Percentiles rank a stretch among this genome's conserved stretches.
phyloP scores from a whole-genome alignment of 257 asterid species.

The Fraxinus anomala region DNA sequence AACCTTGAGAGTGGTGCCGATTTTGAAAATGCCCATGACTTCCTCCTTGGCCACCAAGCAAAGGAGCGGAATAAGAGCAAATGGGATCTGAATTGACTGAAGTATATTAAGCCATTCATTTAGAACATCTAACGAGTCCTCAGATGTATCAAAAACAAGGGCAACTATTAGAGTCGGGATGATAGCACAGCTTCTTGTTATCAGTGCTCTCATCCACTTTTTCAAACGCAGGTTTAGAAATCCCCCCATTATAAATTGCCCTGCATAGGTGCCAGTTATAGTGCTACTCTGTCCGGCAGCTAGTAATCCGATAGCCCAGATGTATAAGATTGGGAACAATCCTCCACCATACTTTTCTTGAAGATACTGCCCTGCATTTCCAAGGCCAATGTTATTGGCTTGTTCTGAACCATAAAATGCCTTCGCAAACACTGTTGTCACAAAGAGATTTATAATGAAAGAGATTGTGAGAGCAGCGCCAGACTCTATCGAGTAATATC shows the following conservation, averaged over 20 bases:
- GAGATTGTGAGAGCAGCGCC: slow-evolving; percentile 64
- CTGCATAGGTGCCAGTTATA: slow-evolving; percentile 79
- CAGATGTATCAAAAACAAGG: slow-evolving; percentile 67
- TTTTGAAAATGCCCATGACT: slow-evolving; percentile 76
- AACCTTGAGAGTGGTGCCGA: slow-evolving; percentile 69
- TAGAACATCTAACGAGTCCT: slow-evolving; percentile 61
- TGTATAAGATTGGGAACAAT: slow-evolving; percentile 61
- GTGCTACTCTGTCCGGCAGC: slow-evolving; percentile 93
- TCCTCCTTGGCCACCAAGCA: slow-evolving; percentile 75
- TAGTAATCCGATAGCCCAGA: slow-evolving; percentile 77
- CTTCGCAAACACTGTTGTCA: slow-evolving; percentile 77
- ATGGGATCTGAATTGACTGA: slow-evolving; percentile 80
- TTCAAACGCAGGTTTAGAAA: slow-evolving; percentile 63
- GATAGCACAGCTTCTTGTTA: slow-evolving; percentile 78
- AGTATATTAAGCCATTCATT: slow-evolving; percentile 85
- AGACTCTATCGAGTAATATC: slow-evolving; percentile 75
- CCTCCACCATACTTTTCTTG: slow-evolving; percentile 82
- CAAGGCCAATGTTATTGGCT: slow-evolving; percentile 69
- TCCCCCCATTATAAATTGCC: slow-evolving; percentile 85
- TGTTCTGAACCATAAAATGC: slow-evolving; percentile 66
- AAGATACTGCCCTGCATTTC: slow-evolving; percentile 74
- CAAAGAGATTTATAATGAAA: slow-evolving; percentile 67
- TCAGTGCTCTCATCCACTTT: slow-evolving; percentile 76
- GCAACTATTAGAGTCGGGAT: slow-evolving; percentile 74
- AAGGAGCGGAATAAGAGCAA: slow-evolving; percentile 80